These are phyloP conservation scores for Exophiala sideris DNA, from an alignment of 2,329 filamentous ascomycete species.

Conservation along the genomic window DNA sequence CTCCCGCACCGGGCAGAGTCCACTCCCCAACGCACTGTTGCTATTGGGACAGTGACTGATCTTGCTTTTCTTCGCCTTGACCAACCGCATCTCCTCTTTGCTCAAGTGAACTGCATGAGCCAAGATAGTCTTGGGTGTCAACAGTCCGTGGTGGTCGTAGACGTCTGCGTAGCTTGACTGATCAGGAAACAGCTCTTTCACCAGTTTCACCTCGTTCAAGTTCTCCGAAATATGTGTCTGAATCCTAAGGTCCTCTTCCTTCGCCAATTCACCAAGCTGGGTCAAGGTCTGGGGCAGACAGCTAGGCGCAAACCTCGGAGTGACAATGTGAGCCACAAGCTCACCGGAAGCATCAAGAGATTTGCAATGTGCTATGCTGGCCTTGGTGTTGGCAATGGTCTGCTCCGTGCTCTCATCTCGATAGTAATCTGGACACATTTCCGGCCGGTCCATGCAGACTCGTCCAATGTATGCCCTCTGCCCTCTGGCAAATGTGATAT, in stretches of 20 bases:
- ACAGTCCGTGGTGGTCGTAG: slow-evolving; percentile 69
- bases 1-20: slow-evolving; percentile 70
- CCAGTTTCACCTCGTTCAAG: slow-evolving; percentile 66
- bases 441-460: slow-evolving; percentile 82
- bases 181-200: slow-evolving; percentile 66
- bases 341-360: slow-evolving; percentile 60
- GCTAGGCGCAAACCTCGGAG: slow-evolving; percentile 60
- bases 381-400: slow-evolving; percentile 55
- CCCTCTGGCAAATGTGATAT: slow-evolving; percentile 73
- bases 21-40: slow-evolving; percentile 78
- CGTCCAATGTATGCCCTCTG: slow-evolving; percentile 89
- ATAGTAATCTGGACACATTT: slow-evolving; percentile 71
- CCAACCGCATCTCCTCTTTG: slow-evolving; percentile 61
- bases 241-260: slow-evolving; percentile 55
- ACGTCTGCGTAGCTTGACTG: slow-evolving; percentile 66
- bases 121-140: slow-evolving; percentile 72
- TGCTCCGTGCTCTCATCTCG: slow-evolving; percentile 64
- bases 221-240: slow-evolving; percentile 95
- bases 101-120: slow-evolving; percentile 80
- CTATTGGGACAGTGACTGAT: slow-evolving; percentile 84
- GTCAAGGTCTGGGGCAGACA: slow-evolving; percentile 56
- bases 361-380: slow-evolving; percentile 63
- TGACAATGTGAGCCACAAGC: slow-evolving; percentile 76
- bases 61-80: slow-evolving; percentile 61
- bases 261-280: slow-evolving; percentile 62